A percentile compares a stretch with the other conserved stretches of the same genome.
Evolutionary conservation across 2,329 filamentous ascomycete genomes (phyloP).

Genomic region (Hypoxylon sp.): DNA sequence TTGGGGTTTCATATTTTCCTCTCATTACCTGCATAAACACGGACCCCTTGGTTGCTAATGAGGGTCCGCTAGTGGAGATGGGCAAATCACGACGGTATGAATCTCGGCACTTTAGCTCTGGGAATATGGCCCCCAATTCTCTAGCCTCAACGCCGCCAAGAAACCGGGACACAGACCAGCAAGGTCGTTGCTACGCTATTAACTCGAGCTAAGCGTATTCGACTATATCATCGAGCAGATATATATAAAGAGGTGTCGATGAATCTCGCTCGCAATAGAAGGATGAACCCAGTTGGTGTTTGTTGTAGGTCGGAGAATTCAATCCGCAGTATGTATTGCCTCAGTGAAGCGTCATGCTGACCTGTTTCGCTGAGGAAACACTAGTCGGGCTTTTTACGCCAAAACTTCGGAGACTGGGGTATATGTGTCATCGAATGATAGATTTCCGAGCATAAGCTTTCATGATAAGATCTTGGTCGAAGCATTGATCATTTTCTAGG

Average conservation of each 20-base stretch:
- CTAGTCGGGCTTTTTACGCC: not conserved
- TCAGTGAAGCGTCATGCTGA: constrained; percentile 8
- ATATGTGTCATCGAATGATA: constrained; percentile 6
- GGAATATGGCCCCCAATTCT: constrained; percentile 17
- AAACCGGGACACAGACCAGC: constrained; percentile 14
- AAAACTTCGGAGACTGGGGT: constrained; percentile 4
- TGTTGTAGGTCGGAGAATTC: not conserved
- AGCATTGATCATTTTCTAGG: constrained; percentile 17
- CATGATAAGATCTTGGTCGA: constrained; percentile 21
- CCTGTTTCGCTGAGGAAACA: constrained; percentile 1
- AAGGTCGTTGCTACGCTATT: not conserved
- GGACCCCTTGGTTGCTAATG: constrained; percentile 13
- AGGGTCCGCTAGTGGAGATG: constrained; percentile 22
- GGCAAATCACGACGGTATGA: constrained; percentile 15
- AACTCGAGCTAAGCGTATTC: not conserved
- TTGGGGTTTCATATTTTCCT: constrained; percentile 23
- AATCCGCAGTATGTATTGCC: not conserved
- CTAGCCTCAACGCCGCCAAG: constrained; percentile 6
- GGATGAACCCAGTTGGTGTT: not conserved
- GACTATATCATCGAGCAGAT: not conserved
- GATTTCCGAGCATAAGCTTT: not conserved
- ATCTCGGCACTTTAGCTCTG: constrained; percentile 25
- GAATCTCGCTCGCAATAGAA: not conserved
- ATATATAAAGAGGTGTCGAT: not conserved
- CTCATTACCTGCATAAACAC: constrained; percentile 16